Conservation (phyloP, 2,329 filamentous ascomycete genomes). For the Microcyclosporella mali region DNA sequence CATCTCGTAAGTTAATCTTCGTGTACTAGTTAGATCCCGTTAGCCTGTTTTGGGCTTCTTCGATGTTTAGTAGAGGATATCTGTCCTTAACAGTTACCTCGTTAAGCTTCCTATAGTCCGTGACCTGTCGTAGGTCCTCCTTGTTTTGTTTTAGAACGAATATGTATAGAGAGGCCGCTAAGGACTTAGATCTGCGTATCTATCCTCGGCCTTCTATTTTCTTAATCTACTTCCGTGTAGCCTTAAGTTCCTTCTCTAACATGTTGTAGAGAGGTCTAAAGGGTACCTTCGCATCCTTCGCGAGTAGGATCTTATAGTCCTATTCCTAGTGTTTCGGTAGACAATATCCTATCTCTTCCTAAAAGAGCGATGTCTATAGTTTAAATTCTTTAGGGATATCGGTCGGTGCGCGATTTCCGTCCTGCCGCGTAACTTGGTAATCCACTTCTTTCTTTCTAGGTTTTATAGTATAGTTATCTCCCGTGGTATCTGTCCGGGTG, state of each 20-base stretch:
- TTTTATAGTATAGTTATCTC: too few species aligned
- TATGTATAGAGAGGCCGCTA: neutral
- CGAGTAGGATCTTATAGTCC: constrained; percentile 3
- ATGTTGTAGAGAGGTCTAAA: neutral
- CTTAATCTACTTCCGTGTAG: constrained; percentile 2
- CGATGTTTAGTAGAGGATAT: constrained; percentile 2
- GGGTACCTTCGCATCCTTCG: neutral
- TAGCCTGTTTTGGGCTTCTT: constrained; percentile 1
- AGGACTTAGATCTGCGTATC: neutral
- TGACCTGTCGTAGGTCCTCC: neutral
- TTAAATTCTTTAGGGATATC: too few species aligned
- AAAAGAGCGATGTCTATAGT: too few species aligned
- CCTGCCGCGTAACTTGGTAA: too few species aligned
- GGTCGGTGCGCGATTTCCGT: too few species aligned
- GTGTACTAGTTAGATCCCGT: constrained; percentile 3
- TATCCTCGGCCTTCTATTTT: neutral
- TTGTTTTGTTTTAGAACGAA: constrained; percentile 2
- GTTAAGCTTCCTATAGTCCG: constrained; percentile 3
- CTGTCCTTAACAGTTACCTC: constrained; percentile 2
- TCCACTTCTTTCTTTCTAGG: too few species aligned
- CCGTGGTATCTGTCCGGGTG: too few species aligned
- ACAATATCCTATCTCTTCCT: neutral
- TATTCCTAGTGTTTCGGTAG: neutral
- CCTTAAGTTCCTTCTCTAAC: neutral
- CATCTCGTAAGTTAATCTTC: constrained; percentile 1